These are phyloP conservation scores for Ceriops zippeliana DNA, from an alignment of 345 rosid species.

Conservation along the genomic window DNA sequence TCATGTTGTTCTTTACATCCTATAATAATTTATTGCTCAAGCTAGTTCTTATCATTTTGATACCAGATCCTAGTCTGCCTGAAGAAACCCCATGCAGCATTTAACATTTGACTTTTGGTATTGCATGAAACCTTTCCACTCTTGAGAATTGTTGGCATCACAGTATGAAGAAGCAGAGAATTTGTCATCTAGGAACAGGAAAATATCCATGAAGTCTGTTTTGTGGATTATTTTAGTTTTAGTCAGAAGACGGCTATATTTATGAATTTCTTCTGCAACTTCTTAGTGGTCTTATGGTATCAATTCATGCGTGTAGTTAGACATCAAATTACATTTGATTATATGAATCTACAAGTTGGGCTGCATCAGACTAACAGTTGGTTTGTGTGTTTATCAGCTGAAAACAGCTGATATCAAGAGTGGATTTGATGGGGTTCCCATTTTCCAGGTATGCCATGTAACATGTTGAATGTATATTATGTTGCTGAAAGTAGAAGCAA, in stretches of 20 bases:
- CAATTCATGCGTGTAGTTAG: background rate
- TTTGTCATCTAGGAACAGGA: background rate
- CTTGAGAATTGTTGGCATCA: too few species aligned
- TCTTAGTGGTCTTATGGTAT: background rate
- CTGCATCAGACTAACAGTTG: conserved; percentile 6
- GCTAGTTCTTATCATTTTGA: too few species aligned
- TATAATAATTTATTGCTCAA: too few species aligned
- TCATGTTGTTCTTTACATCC: background rate
- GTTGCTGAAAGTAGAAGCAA: background rate
- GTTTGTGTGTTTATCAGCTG: conserved; percentile 42
- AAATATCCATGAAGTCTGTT: background rate
- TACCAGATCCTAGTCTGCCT: too few species aligned
- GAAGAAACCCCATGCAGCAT: too few species aligned
- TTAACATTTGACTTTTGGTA: too few species aligned
- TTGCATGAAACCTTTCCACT: too few species aligned
- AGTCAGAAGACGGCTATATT: background rate
- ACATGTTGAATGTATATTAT: background rate
- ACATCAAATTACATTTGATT: background rate
- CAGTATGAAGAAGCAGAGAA: background rate
- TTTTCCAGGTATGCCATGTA: conserved; percentile 65
- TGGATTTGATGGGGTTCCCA: conserved; percentile 95
- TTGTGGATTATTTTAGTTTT: background rate
- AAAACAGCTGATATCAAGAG: conserved; percentile 48
- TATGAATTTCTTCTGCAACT: background rate
- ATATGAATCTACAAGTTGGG: background rate